phyloP scores from a whole-genome alignment of 2,329 filamentous ascomycete genomes.

The Fusarium sp. region DNA sequence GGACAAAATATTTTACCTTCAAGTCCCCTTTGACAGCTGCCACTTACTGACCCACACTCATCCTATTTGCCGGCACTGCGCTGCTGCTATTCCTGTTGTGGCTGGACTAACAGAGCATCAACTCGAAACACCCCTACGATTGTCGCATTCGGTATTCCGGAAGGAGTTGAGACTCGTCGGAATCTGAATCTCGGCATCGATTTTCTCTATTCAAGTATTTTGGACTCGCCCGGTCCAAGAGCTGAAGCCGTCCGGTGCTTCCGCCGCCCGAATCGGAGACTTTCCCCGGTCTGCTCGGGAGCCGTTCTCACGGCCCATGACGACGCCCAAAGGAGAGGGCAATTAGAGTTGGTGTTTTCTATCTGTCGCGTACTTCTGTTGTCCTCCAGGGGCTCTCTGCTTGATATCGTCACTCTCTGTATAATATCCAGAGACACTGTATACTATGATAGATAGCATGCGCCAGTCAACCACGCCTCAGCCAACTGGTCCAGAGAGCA shows the following conservation, averaged over 20 bases:
- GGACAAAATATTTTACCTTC: constrained; percentile 1
- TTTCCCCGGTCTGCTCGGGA: constrained; percentile 42
- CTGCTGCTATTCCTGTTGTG: constrained; percentile 42
- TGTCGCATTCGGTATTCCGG: constrained; percentile 10
- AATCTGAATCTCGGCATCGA: constrained; percentile 9
- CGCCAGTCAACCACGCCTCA: constrained; percentile 45
- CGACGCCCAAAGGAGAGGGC: constrained; percentile 20
- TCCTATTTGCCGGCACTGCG: constrained; percentile 27
- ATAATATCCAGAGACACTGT: constrained; percentile 12
- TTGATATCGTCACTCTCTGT: constrained; percentile 8
- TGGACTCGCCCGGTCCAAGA: constrained; percentile 35
- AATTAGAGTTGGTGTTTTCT: constrained; percentile 28
- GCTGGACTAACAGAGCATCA: constrained; percentile 44
- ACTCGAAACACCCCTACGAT: constrained; percentile 30
- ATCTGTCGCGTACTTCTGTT: constrained; percentile 7
- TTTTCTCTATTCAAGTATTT: constrained; percentile 27
- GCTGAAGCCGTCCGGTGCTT: constrained; percentile 47
- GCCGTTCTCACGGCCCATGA: constrained; percentile 31
- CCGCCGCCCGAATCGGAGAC: constrained; percentile 39
- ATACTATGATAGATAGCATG: constrained; percentile 18
- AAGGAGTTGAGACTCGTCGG: constrained; percentile 15
- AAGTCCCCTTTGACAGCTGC: constrained; percentile 19
- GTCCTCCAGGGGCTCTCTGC: constrained; percentile 7
- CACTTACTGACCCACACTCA: constrained; percentile 44
- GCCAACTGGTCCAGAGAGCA: constrained; percentile 41